Conservation (phyloP, 371 early-diverging fungal species). For the Chytridiales sp. region DNA sequence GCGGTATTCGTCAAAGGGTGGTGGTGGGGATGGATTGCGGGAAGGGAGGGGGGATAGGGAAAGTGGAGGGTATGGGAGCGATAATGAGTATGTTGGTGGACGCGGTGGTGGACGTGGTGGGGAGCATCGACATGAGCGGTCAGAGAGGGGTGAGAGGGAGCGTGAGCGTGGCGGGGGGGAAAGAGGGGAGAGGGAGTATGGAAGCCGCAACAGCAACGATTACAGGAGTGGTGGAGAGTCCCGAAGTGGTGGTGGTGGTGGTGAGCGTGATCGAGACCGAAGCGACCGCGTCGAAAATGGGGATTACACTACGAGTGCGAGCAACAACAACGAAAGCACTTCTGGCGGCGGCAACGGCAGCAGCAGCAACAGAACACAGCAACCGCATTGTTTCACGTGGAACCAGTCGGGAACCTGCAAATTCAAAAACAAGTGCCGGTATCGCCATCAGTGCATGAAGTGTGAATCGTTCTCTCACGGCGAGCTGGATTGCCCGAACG, state of each 20-base stretch:
- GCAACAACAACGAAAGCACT: slow-evolving; percentile 10
- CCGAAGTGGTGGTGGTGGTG: slow-evolving; percentile 14
- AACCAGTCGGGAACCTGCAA: slow-evolving; percentile 13
- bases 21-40: too few species aligned
- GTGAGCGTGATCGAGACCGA: slow-evolving; percentile 12
- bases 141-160: slow-evolving; percentile 13
- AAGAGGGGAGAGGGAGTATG: slow-evolving; percentile 9
- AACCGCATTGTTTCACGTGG: slow-evolving; percentile 17
- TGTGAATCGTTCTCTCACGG: slow-evolving; percentile 21
- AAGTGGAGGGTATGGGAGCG: slow-evolving; percentile 2
- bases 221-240: too few species aligned
- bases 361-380: not conserved
- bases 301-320: slow-evolving; percentile 3
- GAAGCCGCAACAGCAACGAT: too few species aligned
- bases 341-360: too few species aligned
- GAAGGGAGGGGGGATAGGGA: slow-evolving; percentile 11
- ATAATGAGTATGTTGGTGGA: not conserved
- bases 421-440: slow-evolving; percentile 14
- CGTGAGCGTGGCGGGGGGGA: slow-evolving; percentile 13
- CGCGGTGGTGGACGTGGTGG: slow-evolving; percentile 1
- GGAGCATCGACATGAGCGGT: too few species aligned
- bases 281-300: slow-evolving; percentile 9
- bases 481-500: slow-evolving; percentile 19
- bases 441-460: slow-evolving; percentile 18
- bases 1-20: too few species aligned